Conservation (phyloP, 441 rosid species). For the Dalechampia spathulata region DNA sequence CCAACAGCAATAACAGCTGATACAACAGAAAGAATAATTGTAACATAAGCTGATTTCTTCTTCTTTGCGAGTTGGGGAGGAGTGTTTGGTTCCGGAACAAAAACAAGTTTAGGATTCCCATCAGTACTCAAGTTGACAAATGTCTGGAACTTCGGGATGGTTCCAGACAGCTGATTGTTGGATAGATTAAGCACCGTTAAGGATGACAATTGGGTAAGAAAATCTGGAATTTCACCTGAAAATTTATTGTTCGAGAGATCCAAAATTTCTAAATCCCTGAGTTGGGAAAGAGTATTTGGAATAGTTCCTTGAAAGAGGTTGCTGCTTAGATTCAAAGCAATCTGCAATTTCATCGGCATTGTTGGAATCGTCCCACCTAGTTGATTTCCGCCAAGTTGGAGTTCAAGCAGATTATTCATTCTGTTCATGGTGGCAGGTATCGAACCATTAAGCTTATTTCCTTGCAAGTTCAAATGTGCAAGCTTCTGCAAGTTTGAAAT, state of each 20-base stretch:
- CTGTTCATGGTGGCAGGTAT: constrained; percentile 38
- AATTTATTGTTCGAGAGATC: constrained; percentile 66
- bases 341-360: constrained; percentile 54
- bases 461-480: constrained; percentile 37
- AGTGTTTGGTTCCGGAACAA: not conserved
- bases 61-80: constrained; percentile 1
- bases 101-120: constrained; percentile 37
- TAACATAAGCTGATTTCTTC: constrained; percentile 23
- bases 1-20: constrained; percentile 28
- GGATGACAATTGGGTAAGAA: constrained; percentile 21
- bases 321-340: constrained; percentile 63
- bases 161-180: constrained; percentile 51
- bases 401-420: constrained; percentile 40
- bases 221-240: constrained; percentile 41
- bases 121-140: constrained; percentile 16
- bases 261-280: constrained; percentile 47
- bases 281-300: constrained; percentile 30
- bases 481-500: constrained; percentile 38
- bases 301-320: constrained; percentile 47
- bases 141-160: constrained; percentile 22
- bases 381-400: constrained; percentile 59
- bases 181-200: constrained; percentile 47
- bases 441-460: constrained; percentile 43
- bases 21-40: constrained; percentile 29
- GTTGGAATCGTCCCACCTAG: constrained; percentile 44